A percentile compares a stretch with the other conserved stretches of the same genome.
Evolutionary conservation across 305 asterid species (phyloP).

Genomic region (Caryopteris hybrid): DNA sequence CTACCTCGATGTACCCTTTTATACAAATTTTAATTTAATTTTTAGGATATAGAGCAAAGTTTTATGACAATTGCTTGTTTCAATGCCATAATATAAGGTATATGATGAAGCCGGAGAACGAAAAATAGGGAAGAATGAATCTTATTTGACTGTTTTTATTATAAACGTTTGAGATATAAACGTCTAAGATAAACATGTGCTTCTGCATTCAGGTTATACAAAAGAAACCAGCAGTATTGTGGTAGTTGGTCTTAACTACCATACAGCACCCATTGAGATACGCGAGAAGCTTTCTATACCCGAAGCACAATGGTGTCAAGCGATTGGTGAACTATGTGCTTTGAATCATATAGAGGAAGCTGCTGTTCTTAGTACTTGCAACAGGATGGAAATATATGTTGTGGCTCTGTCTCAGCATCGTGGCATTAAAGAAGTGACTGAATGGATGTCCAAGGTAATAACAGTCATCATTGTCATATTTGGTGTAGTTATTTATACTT

Average conservation of each 20-base stretch:
- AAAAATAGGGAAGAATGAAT: background rate
- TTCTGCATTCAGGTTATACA: conserved; percentile 61
- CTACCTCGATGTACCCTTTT: background rate
- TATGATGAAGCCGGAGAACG: background rate
- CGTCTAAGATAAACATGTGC: background rate
- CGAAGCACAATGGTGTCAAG: conserved; percentile 81
- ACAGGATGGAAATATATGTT: conserved; percentile 82
- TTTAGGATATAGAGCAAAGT: background rate
- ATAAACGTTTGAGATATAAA: background rate
- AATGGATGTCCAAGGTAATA: conserved; percentile 95
- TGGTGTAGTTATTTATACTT: background rate
- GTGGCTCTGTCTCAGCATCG: conserved; percentile 78
- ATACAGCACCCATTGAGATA: conserved; percentile 72
- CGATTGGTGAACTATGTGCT: conserved; percentile 67
- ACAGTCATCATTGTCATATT: conserved; percentile 1
- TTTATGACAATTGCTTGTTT: background rate
- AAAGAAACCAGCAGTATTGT: conserved; percentile 70
- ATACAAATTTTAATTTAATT: background rate
- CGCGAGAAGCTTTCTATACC: conserved; percentile 87
- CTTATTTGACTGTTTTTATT: no score
- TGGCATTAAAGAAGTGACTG: conserved; percentile 90
- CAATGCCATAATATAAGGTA: background rate
- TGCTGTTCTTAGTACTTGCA: conserved; percentile 93
- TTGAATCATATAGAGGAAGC: conserved; percentile 90
- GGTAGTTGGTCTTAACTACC: conserved; percentile 76